Evolutionary conservation across 2,329 filamentous ascomycete species (phyloP).

Genomic region (Knoxdaviesia proteae): DNA sequence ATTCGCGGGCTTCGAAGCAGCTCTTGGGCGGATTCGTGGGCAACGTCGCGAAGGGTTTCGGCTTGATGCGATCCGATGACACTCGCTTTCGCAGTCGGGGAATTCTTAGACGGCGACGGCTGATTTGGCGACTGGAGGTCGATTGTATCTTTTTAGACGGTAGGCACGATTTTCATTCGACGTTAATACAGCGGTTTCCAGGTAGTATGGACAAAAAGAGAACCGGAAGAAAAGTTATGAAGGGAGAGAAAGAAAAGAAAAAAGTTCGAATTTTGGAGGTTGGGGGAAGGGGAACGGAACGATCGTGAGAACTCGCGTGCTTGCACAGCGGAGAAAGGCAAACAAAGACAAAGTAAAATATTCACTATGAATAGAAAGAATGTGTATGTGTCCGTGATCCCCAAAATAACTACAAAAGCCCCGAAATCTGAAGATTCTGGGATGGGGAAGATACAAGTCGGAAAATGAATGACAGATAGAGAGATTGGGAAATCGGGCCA

Average conservation of each 20-base stretch:
- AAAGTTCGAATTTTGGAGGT: neutral
- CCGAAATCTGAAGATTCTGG: too few relatives aligned
- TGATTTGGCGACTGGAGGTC: slow-evolving; percentile 73
- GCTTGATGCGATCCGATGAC: slow-evolving; percentile 73
- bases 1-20: slow-evolving; percentile 41
- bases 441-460: too few relatives aligned
- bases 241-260: neutral
- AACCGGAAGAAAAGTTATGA: neutral
- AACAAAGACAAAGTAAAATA: too few relatives aligned
- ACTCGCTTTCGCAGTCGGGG: slow-evolving; percentile 12
- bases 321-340: too few relatives aligned
- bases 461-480: too few relatives aligned
- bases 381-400: too few relatives aligned
- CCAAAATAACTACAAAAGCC: too few relatives aligned
- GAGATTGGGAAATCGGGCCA: neutral
- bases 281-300: too few relatives aligned
- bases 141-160: slow-evolving; percentile 50
- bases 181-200: too few relatives aligned
- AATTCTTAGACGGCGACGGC: slow-evolving; percentile 55
- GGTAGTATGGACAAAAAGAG: neutral
- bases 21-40: slow-evolving; percentile 56
- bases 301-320: too few relatives aligned
- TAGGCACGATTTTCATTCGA: too few relatives aligned
- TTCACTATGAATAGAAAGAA: too few relatives aligned
- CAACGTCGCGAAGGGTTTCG: slow-evolving; percentile 60